phyloP scores from a whole-genome alignment of 805 yeast species.

The Millerozyma acaciae region DNA sequence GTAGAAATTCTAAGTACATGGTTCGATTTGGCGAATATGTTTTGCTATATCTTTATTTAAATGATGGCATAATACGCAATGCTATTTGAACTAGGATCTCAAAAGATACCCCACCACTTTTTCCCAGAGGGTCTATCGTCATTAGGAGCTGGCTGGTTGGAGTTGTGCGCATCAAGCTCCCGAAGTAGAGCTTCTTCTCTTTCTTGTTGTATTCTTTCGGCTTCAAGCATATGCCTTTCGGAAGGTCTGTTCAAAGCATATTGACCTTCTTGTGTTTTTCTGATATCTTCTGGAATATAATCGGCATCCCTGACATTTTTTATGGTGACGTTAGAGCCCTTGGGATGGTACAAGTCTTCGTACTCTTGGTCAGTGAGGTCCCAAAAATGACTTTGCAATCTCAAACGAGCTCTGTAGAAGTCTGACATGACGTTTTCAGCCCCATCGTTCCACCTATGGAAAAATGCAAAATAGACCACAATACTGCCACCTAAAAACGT shows the following conservation, averaged over 20 bases:
- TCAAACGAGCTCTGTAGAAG: conserved; percentile 59
- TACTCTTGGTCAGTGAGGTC: conserved; percentile 59
- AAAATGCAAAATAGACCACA: conserved; percentile 59
- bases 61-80: no score
- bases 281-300: conserved; percentile 38
- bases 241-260: conserved; percentile 63
- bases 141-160: conserved; percentile 6
- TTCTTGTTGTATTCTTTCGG: conserved; percentile 64
- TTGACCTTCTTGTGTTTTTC: conserved; percentile 43
- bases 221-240: conserved; percentile 68
- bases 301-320: conserved; percentile 43
- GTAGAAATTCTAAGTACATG: no score
- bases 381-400: conserved; percentile 48
- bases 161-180: conserved; percentile 25
- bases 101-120: conserved; percentile 24
- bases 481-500: conserved; percentile 46
- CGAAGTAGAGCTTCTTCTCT: conserved; percentile 51
- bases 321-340: conserved; percentile 34
- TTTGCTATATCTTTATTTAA: no score
- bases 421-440: conserved; percentile 70
- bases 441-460: conserved; percentile 83
- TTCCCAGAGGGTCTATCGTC: conserved; percentile 15
- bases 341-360: conserved; percentile 55
- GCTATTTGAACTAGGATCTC: not conserved
- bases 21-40: no score